These are phyloP conservation scores for Tylopilus cervinicoccineus DNA, from an alignment of 768 basidiomycete species.

Conservation along the genomic window DNA sequence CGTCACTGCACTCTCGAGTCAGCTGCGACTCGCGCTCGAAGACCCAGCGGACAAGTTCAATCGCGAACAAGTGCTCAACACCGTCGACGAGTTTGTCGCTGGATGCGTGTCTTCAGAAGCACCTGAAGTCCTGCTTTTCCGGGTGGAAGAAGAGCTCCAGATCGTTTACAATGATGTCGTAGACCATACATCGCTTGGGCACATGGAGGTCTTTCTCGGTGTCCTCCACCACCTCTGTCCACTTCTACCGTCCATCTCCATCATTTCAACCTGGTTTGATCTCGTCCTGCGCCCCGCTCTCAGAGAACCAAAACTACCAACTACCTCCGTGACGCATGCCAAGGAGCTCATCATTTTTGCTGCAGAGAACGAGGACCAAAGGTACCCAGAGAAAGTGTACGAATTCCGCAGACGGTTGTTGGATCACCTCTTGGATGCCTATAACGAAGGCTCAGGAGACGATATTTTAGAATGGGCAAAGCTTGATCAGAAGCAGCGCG, in stretches of 20 bases:
- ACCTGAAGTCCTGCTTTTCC: slow-evolving; percentile 38
- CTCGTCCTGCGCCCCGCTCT: slow-evolving; percentile 73
- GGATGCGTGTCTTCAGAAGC: slow-evolving; percentile 48
- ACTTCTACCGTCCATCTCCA: slow-evolving; percentile 57
- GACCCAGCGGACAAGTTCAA: slow-evolving; percentile 47
- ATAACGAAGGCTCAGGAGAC: slow-evolving; percentile 67
- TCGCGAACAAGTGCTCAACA: slow-evolving; percentile 44
- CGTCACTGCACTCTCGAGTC: slow-evolving; percentile 40
- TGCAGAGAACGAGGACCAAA: slow-evolving; percentile 45
- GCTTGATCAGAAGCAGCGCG: slow-evolving; percentile 58
- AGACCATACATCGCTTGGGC: slow-evolving; percentile 58
- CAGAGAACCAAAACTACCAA: slow-evolving; percentile 66
- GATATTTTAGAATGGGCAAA: slow-evolving; percentile 75
- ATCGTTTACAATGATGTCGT: slow-evolving; percentile 56
- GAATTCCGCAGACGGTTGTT: slow-evolving; percentile 68
- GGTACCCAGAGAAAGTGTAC: slow-evolving; percentile 45
- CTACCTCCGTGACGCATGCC: slow-evolving; percentile 55
- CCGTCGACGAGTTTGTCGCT: slow-evolving; percentile 54
- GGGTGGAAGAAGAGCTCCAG: slow-evolving; percentile 67
- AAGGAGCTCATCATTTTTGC: slow-evolving; percentile 69
- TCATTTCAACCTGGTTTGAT: slow-evolving; percentile 82
- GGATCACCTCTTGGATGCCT: slow-evolving; percentile 72
- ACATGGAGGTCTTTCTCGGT: slow-evolving; percentile 64
- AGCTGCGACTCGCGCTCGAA: slow-evolving; percentile 57
- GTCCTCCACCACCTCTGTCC: slow-evolving; percentile 61